Percentiles rank a stretch among this genome's conserved stretches.
Evolutionary conservation across 2,329 filamentous ascomycete genomes (phyloP).

Genomic region (Hortaea sp.): DNA sequence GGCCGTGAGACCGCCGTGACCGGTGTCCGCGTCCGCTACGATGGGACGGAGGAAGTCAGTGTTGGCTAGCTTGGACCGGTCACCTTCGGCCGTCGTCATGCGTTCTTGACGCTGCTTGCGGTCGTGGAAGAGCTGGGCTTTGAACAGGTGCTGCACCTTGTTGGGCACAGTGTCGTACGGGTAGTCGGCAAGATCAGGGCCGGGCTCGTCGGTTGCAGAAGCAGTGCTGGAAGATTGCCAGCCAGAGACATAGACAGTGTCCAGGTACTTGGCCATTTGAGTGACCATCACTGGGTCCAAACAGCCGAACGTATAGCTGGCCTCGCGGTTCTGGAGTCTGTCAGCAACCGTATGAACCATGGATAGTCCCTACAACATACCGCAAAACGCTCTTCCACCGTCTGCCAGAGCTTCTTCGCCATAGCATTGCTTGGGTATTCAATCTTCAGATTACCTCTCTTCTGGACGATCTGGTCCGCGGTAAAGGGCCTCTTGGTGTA

Average conservation of each 20-base stretch:
- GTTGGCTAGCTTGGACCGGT: constrained; percentile 65
- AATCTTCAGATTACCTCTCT: constrained; percentile 83
- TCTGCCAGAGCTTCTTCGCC: constrained; percentile 90
- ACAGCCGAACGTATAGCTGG: constrained; percentile 93
- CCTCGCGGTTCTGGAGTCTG: constrained; percentile 57
- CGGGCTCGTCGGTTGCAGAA: constrained; percentile 88
- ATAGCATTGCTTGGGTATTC: constrained; percentile 83
- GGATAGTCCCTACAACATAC: constrained; percentile 37
- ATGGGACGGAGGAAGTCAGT: constrained; percentile 93
- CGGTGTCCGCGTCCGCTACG: constrained; percentile 92
- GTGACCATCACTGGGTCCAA: constrained; percentile 97
- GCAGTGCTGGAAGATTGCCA: constrained; percentile 98
- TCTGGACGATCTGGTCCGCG: constrained; percentile 92
- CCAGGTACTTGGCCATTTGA: constrained; percentile 97
- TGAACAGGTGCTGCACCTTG: constrained; percentile 95
- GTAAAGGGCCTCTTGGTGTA: constrained; percentile 88
- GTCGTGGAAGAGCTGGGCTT: constrained; percentile 98
- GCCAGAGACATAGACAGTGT: constrained; percentile 96
- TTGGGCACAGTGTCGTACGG: constrained; percentile 90
- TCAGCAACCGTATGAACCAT: neutral
- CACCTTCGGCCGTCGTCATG: constrained; percentile 60
- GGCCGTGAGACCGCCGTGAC: constrained; percentile 93
- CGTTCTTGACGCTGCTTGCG: constrained; percentile 97
- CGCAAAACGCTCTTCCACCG: constrained; percentile 77
- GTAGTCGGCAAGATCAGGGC: constrained; percentile 96